Evolutionary conservation across 768 basidiomycete species (phyloP).

Genomic region (Phaeotremella skinneri): DNA sequence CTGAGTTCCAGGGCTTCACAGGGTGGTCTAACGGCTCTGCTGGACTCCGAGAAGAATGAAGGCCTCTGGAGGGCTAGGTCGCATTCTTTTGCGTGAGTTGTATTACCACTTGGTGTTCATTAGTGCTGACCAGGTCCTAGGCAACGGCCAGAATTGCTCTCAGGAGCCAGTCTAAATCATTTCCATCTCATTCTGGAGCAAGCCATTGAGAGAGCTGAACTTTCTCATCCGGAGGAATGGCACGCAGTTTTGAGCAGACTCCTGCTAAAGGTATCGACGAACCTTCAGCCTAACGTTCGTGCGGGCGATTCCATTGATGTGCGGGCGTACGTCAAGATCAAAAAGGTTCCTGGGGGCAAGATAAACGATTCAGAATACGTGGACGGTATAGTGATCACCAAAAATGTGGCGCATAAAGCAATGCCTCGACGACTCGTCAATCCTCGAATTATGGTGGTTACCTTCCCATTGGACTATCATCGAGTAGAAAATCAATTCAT

Average conservation of each 20-base stretch:
- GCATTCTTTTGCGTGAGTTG: slow-evolving; percentile 81
- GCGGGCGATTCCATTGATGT: slow-evolving; percentile 94
- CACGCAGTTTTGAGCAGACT: slow-evolving; percentile 76
- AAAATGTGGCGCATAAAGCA: slow-evolving; percentile 93
- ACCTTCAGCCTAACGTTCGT: slow-evolving; percentile 56
- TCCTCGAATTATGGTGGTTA: slow-evolving; percentile 92
- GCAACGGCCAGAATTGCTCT: slow-evolving; percentile 62
- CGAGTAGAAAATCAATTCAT: slow-evolving; percentile 72
- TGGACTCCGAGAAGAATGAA: slow-evolving; percentile 39
- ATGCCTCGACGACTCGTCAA: slow-evolving; percentile 81
- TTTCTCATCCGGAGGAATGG: slow-evolving; percentile 84
- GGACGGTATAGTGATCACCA: slow-evolving; percentile 93
- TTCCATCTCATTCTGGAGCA: slow-evolving; percentile 87
- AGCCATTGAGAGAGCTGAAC: slow-evolving; percentile 75
- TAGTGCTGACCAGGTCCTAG: slow-evolving; percentile 15
- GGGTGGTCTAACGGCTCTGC: slow-evolving; percentile 40
- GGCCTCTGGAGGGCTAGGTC: slow-evolving; percentile 72
- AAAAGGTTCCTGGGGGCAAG: slow-evolving; percentile 91
- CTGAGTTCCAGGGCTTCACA: slow-evolving; percentile 42
- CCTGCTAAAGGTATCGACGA: slow-evolving; percentile 79
- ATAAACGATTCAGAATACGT: slow-evolving; percentile 95
- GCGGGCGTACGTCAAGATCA: slow-evolving; percentile 92
- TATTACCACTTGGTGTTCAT: not conserved
- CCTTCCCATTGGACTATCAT: slow-evolving; percentile 87
- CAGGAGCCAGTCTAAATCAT: slow-evolving; percentile 79